phyloP scores from a whole-genome alignment of 805 yeast species.

The Sporopachydermia quercuum region DNA sequence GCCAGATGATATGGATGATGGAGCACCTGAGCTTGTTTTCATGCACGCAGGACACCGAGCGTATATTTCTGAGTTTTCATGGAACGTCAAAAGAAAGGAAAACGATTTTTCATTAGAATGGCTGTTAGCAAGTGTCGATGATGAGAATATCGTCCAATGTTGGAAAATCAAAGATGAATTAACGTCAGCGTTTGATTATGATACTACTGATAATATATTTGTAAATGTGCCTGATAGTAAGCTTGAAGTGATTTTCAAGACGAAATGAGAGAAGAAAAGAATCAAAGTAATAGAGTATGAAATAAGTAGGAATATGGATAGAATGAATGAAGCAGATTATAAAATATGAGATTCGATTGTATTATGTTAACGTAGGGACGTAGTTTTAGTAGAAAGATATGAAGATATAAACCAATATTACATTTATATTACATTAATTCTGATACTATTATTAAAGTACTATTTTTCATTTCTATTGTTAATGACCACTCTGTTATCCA shows the following conservation, averaged over 20 bases:
- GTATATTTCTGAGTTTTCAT: slow-evolving; percentile 54
- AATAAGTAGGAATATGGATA: neutral
- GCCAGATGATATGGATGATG: slow-evolving; percentile 83
- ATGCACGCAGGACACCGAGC: slow-evolving; percentile 90
- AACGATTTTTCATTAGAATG: slow-evolving; percentile 24
- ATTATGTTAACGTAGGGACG: neutral
- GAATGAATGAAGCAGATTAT: neutral
- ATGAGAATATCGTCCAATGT: slow-evolving; percentile 44
- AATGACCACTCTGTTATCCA: slow-evolving; percentile 7
- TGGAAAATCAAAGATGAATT: slow-evolving; percentile 25
- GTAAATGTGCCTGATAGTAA: neutral
- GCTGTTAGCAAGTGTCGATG: slow-evolving; percentile 54
- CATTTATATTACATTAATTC: neutral
- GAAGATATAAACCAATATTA: neutral
- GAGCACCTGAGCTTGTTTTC: slow-evolving; percentile 77
- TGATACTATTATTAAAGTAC: neutral
- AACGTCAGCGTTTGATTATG: neutral
- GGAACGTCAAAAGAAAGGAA: slow-evolving; percentile 47
- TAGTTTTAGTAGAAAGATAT: neutral
- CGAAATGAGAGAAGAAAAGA: neutral
- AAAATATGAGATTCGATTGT: neutral
- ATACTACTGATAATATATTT: neutral
- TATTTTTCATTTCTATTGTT: slow-evolving; percentile 4
- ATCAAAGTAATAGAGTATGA: neutral
- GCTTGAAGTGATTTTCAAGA: neutral